Conservation (phyloP, 805 yeast species). For the Scheffersomyces lignosus region DNA sequence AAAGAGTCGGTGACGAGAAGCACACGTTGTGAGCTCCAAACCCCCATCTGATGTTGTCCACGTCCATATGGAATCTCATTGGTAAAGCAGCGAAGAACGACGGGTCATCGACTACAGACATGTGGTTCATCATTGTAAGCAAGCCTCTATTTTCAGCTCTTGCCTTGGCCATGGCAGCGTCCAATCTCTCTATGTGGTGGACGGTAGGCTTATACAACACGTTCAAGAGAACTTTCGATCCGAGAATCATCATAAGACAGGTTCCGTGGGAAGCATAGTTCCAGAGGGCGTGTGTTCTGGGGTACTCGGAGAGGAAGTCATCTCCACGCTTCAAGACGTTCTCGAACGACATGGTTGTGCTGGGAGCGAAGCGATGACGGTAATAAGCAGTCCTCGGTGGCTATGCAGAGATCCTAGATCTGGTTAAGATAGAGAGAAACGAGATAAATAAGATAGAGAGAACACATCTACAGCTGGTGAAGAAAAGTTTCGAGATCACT, state of each 20-base stretch:
- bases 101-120: slow-evolving; percentile 93
- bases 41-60: slow-evolving; percentile 85
- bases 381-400: too few relatives aligned
- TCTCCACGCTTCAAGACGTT: slow-evolving; percentile 74
- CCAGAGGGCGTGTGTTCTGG: slow-evolving; percentile 63
- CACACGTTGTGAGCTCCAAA: slow-evolving; percentile 92
- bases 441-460: background rate
- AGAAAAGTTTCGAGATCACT: too few relatives aligned
- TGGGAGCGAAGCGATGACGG: background rate
- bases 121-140: slow-evolving; percentile 88
- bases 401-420: too few relatives aligned
- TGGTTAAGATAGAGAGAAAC: background rate
- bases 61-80: slow-evolving; percentile 57
- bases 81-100: slow-evolving; percentile 86
- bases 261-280: slow-evolving; percentile 66
- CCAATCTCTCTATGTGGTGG: slow-evolving; percentile 62
- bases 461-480: background rate
- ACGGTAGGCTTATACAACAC: slow-evolving; percentile 64
- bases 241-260: slow-evolving; percentile 62
- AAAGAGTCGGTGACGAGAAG: slow-evolving; percentile 53
- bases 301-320: slow-evolving; percentile 62
- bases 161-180: slow-evolving; percentile 62
- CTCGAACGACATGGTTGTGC: slow-evolving; percentile 58
- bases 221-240: slow-evolving; percentile 61
- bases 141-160: slow-evolving; percentile 69